phyloP scores from a whole-genome alignment of 495 filamentous ascomycete species.

The Penicillium maclennaniae region DNA sequence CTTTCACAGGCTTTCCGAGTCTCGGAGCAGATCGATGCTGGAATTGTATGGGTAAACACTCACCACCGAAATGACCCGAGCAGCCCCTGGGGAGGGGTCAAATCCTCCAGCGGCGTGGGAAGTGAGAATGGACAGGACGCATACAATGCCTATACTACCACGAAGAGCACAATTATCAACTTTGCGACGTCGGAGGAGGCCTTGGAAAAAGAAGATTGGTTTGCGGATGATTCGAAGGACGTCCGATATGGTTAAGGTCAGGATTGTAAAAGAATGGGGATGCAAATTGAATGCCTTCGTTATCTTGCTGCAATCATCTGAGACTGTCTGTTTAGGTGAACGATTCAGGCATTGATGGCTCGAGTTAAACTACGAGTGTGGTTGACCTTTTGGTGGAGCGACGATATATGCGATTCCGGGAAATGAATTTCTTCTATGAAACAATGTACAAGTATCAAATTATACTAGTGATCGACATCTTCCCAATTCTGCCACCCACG shows the following conservation, averaged over 20 bases:
- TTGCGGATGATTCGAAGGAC: conserved; percentile 7
- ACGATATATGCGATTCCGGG: neutral
- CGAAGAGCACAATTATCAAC: conserved; percentile 25
- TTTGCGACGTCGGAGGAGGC: conserved; percentile 18
- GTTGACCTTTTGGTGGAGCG: no score
- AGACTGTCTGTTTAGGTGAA: neutral
- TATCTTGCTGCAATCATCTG: neutral
- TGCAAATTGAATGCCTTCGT: neutral
- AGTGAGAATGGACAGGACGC: conserved; percentile 28
- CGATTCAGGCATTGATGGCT: neutral
- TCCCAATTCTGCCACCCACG: conserved; percentile 84
- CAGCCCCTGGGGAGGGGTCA: conserved; percentile 26
- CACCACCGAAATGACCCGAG: conserved; percentile 28
- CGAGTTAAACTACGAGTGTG: no score
- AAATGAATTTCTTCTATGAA: neutral
- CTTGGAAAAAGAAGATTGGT: conserved; percentile 22
- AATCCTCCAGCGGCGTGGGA: conserved; percentile 22
- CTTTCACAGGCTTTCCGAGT: conserved; percentile 49
- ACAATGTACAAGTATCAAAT: neutral
- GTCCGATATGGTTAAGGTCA: conserved; percentile 20
- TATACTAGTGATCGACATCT: conserved; percentile 31
- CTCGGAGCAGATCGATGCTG: conserved; percentile 45
- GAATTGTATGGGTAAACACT: conserved; percentile 52
- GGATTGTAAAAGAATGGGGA: neutral
- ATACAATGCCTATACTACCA: conserved; percentile 21